Conservation (phyloP, 176 grass and related monocot genomes). For the Zizania latifolia region DNA sequence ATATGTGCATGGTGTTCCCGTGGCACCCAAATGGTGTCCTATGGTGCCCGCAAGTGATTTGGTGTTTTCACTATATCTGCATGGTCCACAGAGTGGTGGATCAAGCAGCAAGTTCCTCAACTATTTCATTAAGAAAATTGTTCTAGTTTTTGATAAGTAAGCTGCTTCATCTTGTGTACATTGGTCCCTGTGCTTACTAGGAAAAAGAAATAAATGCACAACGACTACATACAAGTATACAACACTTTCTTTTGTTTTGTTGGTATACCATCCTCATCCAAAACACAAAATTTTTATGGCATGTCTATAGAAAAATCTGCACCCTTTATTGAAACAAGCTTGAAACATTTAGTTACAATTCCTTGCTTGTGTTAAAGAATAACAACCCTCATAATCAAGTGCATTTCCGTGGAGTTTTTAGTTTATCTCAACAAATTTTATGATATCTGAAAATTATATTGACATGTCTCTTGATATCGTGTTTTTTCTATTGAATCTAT, state of each 20-base stretch:
- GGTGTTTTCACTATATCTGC: constrained; percentile 13
- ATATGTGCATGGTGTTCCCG: no score
- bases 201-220: background rate
- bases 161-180: constrained; percentile 18
- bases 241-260: background rate
- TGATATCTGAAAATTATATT: background rate
- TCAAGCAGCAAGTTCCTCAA: constrained; percentile 96
- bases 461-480: background rate
- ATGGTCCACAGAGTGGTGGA: constrained; percentile 68
- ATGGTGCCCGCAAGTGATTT: no score
- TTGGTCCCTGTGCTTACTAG: constrained; percentile 8
- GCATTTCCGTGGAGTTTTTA: background rate
- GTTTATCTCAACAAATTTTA: background rate
- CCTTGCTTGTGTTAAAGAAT: background rate
- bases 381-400: no score
- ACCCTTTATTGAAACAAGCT: no score
- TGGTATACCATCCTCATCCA: background rate
- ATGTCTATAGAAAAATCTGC: background rate
- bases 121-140: constrained; percentile 84
- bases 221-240: background rate
- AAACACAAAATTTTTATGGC: background rate
- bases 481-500: background rate
- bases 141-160: constrained; percentile 97
- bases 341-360: background rate
- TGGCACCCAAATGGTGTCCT: no score